Evolutionary conservation across 78 protist genomes (phyloP), one percentile per base, ranked within the genome.

Genomic region (Dictyostelium intermedium): DNA sequence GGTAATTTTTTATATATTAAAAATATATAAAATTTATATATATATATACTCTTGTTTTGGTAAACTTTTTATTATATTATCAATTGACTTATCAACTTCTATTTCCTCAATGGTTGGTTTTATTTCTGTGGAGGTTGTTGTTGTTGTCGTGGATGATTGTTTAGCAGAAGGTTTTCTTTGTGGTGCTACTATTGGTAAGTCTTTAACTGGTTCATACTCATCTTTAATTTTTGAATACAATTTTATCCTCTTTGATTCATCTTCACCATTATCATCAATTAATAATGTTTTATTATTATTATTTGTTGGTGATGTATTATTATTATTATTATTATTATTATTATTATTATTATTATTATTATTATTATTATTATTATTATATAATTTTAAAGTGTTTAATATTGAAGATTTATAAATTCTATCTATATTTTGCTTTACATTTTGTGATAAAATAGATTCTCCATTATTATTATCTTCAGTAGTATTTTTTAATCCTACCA

Each of bases 141-240:
- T 10, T 50, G 94, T 66, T 56, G 85, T 0, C 20, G 20, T 27
- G 20, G 85, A 13, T n/a, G 80, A 14, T 63, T 34, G 47, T 27
- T 34, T 85, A 3, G 63, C 72, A 30, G 86, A 63, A 18, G 20
- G 43, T 32, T 50, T 35, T 72, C 9, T 37, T 56, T 20, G 50
- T 23, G 70, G 79, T 32, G 79, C 45, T 9, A 63, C 32, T 14
- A 27, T 27, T 53, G 95, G 70, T 37, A 91, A 30, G 63, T 79
- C 87, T 56, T 63, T 43, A 18, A 72, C 82, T 16, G 78, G 3
- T 11, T 70, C 73, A 47, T 93, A 93, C 73, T 93, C 96, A 89
- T 93, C 96, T 9, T 45, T 27, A 37, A 93, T 93, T 84, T 93
- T 93, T 41, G 91, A 82, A 35, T 56, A 76, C 39, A 91, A 30